phyloP scores from a whole-genome alignment of 1,284 basidiomycete genomes.

The Retiboletus flavoniger region DNA sequence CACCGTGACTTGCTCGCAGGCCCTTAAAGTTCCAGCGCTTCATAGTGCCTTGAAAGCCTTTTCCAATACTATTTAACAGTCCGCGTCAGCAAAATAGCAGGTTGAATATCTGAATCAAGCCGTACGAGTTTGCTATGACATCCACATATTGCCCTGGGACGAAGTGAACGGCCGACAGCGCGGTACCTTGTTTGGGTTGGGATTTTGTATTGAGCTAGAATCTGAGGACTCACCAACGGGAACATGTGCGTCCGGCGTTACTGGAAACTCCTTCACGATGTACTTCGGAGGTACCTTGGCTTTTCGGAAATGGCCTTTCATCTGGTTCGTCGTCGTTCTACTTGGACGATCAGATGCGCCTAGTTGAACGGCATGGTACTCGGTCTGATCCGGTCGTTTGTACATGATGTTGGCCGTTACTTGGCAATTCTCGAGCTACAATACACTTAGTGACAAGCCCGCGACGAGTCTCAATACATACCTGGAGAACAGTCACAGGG shows the following conservation, averaged over 20 bases:
- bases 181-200: slow-evolving; percentile 60
- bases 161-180: slow-evolving; percentile 90
- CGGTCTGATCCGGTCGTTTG: slow-evolving; percentile 60
- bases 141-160: slow-evolving; percentile 98
- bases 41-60: slow-evolving; percentile 97
- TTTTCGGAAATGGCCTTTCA: slow-evolving; percentile 86
- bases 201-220: not conserved
- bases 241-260: slow-evolving; percentile 86
- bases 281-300: slow-evolving; percentile 85
- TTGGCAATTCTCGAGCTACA: slow-evolving; percentile 80
- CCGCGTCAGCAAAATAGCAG: slow-evolving; percentile 10
- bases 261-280: slow-evolving; percentile 86
- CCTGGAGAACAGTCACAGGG: slow-evolving; percentile 95
- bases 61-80: slow-evolving; percentile 71
- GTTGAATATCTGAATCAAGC: not conserved
- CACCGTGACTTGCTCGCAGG: slow-evolving; percentile 93
- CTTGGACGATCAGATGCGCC: slow-evolving; percentile 70
- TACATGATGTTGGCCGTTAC: slow-evolving; percentile 75
- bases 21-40: slow-evolving; percentile 96
- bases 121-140: slow-evolving; percentile 88
- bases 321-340: slow-evolving; percentile 69
- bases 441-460: slow-evolving; percentile 10
- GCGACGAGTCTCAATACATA: slow-evolving; percentile 38
- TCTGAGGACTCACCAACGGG: slow-evolving; percentile 64
- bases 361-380: slow-evolving; percentile 85